Evolutionary conservation across 2,329 filamentous ascomycete genomes (phyloP).

Genomic region (Geosmithia putterillii): DNA sequence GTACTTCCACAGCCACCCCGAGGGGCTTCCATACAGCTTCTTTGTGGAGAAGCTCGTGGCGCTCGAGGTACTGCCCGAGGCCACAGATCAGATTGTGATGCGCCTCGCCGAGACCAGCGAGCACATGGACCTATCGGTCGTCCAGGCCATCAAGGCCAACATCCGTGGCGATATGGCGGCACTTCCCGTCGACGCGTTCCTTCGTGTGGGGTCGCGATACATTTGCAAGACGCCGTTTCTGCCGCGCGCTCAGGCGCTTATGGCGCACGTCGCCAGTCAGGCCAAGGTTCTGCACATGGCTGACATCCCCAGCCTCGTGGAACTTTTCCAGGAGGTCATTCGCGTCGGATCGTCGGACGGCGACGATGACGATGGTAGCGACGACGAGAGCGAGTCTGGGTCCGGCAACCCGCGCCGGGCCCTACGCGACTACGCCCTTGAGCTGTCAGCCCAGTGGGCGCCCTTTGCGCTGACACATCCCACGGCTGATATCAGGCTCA

Average conservation of each 20-base stretch:
- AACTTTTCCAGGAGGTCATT: conserved; percentile 22
- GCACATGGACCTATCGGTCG: conserved; percentile 37
- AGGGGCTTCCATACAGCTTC: conserved; percentile 25
- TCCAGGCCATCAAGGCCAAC: conserved; percentile 37
- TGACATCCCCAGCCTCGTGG: conserved; percentile 36
- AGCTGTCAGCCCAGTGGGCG: conserved; percentile 30
- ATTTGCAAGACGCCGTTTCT: conserved; percentile 26
- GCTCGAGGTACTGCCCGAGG: conserved; percentile 41
- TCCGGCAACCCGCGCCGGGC: background rate
- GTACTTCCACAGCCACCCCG: conserved; percentile 27
- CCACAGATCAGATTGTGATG: conserved; percentile 43
- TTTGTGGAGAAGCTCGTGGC: conserved; percentile 55
- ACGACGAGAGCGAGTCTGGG: no score
- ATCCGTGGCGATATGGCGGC: conserved; percentile 32
- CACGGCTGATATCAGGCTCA: conserved; percentile 26
- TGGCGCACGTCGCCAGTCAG: conserved; percentile 29
- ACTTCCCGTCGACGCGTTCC: conserved; percentile 38
- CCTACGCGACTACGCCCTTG: conserved; percentile 6
- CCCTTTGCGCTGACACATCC: conserved; percentile 36
- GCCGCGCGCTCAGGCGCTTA: conserved; percentile 22
- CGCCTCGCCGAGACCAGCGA: conserved; percentile 41
- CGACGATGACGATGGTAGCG: conserved; percentile 9
- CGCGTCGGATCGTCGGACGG: conserved; percentile 14
- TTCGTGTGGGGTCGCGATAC: conserved; percentile 45
- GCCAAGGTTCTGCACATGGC: conserved; percentile 29